Evolutionary conservation across 116 monocot genomes (phyloP).

Genomic region (Cymodocea nodosa): DNA sequence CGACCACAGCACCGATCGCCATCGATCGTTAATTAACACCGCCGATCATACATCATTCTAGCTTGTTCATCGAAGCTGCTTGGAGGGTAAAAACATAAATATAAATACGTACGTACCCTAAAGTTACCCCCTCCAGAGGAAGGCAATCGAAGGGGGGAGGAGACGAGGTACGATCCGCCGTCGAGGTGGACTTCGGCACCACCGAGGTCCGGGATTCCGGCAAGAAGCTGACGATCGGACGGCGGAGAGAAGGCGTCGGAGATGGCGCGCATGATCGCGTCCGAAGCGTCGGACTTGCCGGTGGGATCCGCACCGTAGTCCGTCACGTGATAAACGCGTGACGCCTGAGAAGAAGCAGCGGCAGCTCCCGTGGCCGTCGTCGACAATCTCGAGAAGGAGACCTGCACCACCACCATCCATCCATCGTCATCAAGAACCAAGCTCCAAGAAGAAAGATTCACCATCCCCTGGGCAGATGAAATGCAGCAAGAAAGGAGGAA

Average conservation of each 20-base stretch:
- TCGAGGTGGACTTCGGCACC: conserved; percentile 67
- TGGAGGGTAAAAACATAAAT: too few species aligned
- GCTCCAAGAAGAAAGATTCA: background rate
- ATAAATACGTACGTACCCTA: too few species aligned
- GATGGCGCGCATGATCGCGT: conserved; percentile 43
- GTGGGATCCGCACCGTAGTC: conserved; percentile 89
- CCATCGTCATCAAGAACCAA: too few species aligned
- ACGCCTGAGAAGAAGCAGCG: background rate
- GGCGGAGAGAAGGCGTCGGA: conserved; percentile 34
- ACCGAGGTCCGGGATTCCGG: conserved; percentile 69
- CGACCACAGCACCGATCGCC: too few species aligned
- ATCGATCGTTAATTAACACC: too few species aligned
- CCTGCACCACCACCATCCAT: background rate
- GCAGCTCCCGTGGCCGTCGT: background rate
- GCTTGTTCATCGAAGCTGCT: too few species aligned
- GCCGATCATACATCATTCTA: too few species aligned
- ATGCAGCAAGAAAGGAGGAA: background rate
- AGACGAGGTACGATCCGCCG: conserved; percentile 64
- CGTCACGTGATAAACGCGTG: conserved; percentile 55
- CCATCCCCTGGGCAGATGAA: too few species aligned
- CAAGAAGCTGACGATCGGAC: conserved; percentile 21
- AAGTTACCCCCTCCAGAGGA: conserved; percentile 59
- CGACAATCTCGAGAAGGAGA: too few species aligned
- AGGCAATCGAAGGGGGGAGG: conserved; percentile 41
- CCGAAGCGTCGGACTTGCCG: conserved; percentile 44